Percentiles rank a stretch among this genome's conserved stretches.
These are phyloP conservation scores for Acorus gramineus DNA, from an alignment of 106 monocot species.

Conservation along the genomic window DNA sequence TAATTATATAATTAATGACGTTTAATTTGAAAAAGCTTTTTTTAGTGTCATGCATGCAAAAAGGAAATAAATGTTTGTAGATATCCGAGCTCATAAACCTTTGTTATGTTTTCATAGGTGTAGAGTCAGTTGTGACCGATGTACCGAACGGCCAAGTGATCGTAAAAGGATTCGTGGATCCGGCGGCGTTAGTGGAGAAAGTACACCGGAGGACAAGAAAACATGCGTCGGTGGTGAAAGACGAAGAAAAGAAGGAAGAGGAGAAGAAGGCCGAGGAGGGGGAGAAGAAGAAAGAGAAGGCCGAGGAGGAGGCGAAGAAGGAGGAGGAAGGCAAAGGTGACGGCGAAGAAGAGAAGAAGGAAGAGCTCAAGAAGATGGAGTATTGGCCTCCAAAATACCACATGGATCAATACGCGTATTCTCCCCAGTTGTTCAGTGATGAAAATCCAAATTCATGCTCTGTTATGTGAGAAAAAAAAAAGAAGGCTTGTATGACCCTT, in stretches of 20 bases:
- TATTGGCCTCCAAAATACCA: constrained; percentile 26
- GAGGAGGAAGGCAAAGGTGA: constrained; percentile 3
- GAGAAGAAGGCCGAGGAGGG: constrained; percentile 10
- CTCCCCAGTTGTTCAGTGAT: constrained; percentile 55
- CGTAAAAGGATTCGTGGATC: constrained; percentile 59
- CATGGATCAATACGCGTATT: constrained; percentile 20
- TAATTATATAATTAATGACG: no score
- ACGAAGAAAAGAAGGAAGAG: constrained; percentile 26
- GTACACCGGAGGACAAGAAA: constrained; percentile 50
- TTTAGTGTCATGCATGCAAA: no score
- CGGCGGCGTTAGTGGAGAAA: constrained; percentile 39
- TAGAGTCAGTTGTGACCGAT: constrained; percentile 59
- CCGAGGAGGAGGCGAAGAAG: constrained; percentile 14
- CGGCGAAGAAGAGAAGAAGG: constrained; percentile 11
- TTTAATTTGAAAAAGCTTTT: no score
- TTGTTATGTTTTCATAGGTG: constrained; percentile 23
- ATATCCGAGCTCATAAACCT: not conserved
- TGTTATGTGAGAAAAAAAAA: constrained; percentile 29
- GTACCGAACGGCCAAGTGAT: constrained; percentile 33
- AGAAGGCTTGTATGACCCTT: no score
- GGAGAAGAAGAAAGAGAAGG: constrained; percentile 15
- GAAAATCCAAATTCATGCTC: constrained; percentile 76
- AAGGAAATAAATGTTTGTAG: not conserved
- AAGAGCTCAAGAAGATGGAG: constrained; percentile 23
- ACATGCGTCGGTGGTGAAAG: constrained; percentile 30